These are phyloP conservation scores for Durusdinium trenchii DNA, from an alignment of 73 alveolate species.

Conservation along the genomic window DNA sequence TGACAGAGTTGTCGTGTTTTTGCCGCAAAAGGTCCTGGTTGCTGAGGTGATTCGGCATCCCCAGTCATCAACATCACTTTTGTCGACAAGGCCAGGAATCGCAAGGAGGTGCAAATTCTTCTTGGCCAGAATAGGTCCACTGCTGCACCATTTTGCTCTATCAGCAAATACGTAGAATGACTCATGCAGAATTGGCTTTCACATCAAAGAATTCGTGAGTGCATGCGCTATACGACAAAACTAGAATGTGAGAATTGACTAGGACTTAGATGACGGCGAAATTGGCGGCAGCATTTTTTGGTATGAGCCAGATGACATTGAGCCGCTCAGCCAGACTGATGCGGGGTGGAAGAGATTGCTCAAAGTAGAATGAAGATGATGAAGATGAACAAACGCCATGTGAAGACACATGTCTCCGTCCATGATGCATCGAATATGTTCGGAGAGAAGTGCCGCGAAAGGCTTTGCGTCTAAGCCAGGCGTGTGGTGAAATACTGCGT, in stretches of 20 bases:
- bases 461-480: too few species aligned
- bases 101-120: background rate
- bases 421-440: too few species aligned
- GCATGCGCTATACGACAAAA: too few species aligned
- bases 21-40: background rate
- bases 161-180: background rate
- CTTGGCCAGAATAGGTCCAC: background rate
- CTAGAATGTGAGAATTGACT: too few species aligned
- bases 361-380: too few species aligned
- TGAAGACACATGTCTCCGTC: too few species aligned
- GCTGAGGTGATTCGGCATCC: slow-evolving; percentile 23
- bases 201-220: too few species aligned
- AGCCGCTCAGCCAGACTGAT: background rate
- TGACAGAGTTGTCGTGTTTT: background rate
- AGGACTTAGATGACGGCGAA: slow-evolving; percentile 27
- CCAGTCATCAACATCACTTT: background rate
- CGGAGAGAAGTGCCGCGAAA: too few species aligned
- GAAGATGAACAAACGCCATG: too few species aligned
- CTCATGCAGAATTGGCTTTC: too few species aligned
- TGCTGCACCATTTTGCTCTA: background rate
- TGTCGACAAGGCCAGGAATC: slow-evolving; percentile 1
- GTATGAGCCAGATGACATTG: slow-evolving; percentile 5
- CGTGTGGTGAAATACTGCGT: background rate
- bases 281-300: slow-evolving; percentile 19
- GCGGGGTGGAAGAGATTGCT: too few species aligned